A percentile compares a stretch with the other conserved stretches of the same genome.
These are phyloP conservation scores for Limnanthes douglasii DNA, from an alignment of 345 rosid species.

Conservation along the genomic window DNA sequence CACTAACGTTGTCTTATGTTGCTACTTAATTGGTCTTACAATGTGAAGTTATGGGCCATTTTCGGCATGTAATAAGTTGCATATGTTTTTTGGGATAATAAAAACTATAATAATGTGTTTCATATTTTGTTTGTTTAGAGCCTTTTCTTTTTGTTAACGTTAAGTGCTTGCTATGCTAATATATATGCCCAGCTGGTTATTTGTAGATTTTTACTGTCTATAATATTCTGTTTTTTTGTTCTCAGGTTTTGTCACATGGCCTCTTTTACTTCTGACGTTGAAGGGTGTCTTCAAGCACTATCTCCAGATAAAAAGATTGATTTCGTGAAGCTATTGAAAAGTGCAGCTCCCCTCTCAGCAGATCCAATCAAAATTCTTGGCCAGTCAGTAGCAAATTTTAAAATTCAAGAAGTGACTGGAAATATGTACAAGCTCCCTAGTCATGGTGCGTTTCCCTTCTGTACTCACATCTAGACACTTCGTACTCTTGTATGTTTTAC, in stretches of 20 bases:
- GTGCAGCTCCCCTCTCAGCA: constrained; percentile 16
- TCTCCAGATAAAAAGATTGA: constrained; percentile 39
- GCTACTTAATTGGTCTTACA: no score
- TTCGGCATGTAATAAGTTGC: not conserved
- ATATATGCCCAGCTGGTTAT: not conserved
- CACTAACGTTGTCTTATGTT: not conserved
- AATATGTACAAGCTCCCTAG: constrained; percentile 27
- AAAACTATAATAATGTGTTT: no score
- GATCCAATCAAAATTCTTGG: constrained; percentile 58
- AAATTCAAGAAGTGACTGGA: constrained; percentile 63
- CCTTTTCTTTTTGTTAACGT: not conserved
- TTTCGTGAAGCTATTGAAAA: constrained; percentile 32
- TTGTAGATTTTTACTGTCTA: constrained; percentile 1
- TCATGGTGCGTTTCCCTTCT: constrained; percentile 32
- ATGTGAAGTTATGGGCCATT: no score
- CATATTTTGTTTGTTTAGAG: no score
- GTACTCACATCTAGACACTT: not conserved
- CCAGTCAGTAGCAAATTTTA: constrained; percentile 42
- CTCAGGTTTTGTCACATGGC: constrained; percentile 93
- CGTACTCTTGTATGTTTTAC: no score
- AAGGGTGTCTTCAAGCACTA: constrained; percentile 54
- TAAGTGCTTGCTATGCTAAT: constrained; percentile 3
- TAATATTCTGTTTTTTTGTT: constrained; percentile 10
- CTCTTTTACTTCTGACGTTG: constrained; percentile 73
- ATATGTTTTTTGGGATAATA: constrained; percentile 1